Evolutionary conservation across 208 protist genomes (phyloP), one percentile per base, ranked within the genome.

Genomic region (Jaenimonas drosophilae): DNA sequence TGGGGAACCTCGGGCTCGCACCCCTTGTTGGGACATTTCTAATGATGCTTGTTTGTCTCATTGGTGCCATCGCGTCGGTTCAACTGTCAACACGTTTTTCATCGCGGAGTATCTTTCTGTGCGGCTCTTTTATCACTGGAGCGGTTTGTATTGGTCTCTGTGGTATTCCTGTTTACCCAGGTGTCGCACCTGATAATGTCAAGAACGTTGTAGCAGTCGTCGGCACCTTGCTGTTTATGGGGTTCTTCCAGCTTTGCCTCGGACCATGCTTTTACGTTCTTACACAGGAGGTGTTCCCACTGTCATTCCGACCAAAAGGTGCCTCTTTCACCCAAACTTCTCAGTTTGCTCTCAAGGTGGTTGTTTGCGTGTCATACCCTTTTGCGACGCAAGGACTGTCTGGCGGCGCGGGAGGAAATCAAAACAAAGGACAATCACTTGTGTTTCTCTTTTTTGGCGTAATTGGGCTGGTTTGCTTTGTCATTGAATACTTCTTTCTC

Each of bases 1-100:
- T 77, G 64, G 55, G 56, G 27, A 70, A 56, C 36, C 58, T 86
- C 29, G 72, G 76, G 21, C 55, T 88, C 25, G 63, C 62, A 1
- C 67, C 79, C 21, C 68, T 89, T 2, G 52, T 79, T 7, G 84
- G 84, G 25, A 92, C 86, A 62, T 74, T 88, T 40, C 41, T 83
- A 27, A 71, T 92, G 34, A 89, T 92, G 76, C 37, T 68, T 54
- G 88, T 76, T 76, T 90, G 90, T 70, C 88, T 90, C 53, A 64
- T 90, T 58, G 84, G 77, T 29, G 71, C 77, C n/a, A 49, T 93
- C 37, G 55, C 40, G 25, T 74, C 77, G 12, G 76, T 93, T 29
- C 77, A 74, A 28, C 73, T 93, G 36, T 55, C 72, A 20, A 59
- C 52, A 44, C 30, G 61, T 25, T 75, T 91, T 61, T 70, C 76